Percentiles rank a stretch among this genome's conserved stretches.
Evolutionary conservation across 495 filamentous ascomycete species (phyloP).

Genomic region (Penicillium longicatenatum): DNA sequence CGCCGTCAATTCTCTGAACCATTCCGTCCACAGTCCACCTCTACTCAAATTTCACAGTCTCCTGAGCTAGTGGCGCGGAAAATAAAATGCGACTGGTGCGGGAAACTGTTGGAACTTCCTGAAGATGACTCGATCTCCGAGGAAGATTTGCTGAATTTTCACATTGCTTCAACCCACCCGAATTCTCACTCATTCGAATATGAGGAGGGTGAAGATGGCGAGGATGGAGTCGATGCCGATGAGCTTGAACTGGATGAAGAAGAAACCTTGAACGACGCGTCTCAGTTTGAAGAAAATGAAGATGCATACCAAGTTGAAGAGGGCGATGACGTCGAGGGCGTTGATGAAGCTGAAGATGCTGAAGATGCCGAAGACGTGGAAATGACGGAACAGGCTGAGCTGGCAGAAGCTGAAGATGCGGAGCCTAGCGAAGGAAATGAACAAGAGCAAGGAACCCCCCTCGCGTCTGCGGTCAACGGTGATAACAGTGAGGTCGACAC

Average conservation of each 20-base stretch:
- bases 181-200: slow-evolving; percentile 26
- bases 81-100: slow-evolving; percentile 43
- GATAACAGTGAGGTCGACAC: slow-evolving; percentile 12
- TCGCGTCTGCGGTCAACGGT: slow-evolving; percentile 10
- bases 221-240: slow-evolving; percentile 5
- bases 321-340: slow-evolving; percentile 18
- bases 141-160: slow-evolving; percentile 34
- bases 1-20: slow-evolving; percentile 50
- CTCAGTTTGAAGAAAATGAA: slow-evolving; percentile 13
- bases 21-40: slow-evolving; percentile 38
- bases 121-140: slow-evolving; percentile 28
- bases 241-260: slow-evolving; percentile 7
- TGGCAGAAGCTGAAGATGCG: slow-evolving; percentile 11
- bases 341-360: slow-evolving; percentile 27
- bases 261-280: slow-evolving; percentile 1
- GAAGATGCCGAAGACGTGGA: slow-evolving; percentile 26
- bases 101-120: slow-evolving; percentile 34
- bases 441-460: slow-evolving; percentile 4
- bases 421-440: slow-evolving; percentile 16
- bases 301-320: slow-evolving; percentile 25
- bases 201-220: slow-evolving; percentile 21
- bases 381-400: slow-evolving; percentile 18
- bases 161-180: slow-evolving; percentile 38
- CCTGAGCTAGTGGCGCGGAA: slow-evolving; percentile 29
- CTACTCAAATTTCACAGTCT: slow-evolving; percentile 41